A percentile compares a stretch with the other conserved stretches of the same genome.
Conservation (phyloP, 2,329 filamentous ascomycete species). For the Fusarium hostae region DNA sequence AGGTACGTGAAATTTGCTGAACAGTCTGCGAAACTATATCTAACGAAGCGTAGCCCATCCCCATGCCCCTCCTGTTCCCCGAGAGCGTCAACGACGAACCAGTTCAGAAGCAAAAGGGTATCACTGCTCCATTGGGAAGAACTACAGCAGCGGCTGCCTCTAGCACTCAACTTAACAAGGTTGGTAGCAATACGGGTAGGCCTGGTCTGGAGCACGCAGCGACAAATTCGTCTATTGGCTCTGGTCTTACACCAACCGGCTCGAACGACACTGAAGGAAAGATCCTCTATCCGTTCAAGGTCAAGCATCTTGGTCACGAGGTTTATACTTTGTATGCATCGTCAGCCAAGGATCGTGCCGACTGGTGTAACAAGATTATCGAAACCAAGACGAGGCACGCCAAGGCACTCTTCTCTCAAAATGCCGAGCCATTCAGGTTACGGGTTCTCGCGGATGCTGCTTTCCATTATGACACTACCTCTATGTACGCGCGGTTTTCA, state of each 20-base stretch:
- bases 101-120: constrained; percentile 83
- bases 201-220: constrained; percentile 74
- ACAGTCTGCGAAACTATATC: neutral
- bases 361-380: constrained; percentile 95
- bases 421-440: constrained; percentile 93
- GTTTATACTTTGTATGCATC: constrained; percentile 91
- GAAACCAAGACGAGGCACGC: constrained; percentile 96
- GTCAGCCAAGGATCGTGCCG: constrained; percentile 76
- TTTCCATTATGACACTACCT: constrained; percentile 80
- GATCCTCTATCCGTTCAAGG: constrained; percentile 91
- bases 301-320: constrained; percentile 95
- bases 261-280: constrained; percentile 80
- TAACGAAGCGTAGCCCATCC: constrained; percentile 73
- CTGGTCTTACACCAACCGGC: constrained; percentile 56
- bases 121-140: constrained; percentile 70
- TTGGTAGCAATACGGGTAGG: constrained; percentile 62
- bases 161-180: constrained; percentile 67
- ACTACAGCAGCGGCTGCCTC: constrained; percentile 71
- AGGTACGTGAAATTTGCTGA: constrained; percentile 64
- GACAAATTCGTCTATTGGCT: constrained; percentile 73
- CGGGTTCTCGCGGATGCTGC: constrained; percentile 92
- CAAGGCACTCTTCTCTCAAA: constrained; percentile 86
- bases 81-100: constrained; percentile 94
- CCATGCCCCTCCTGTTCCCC: constrained; percentile 93
- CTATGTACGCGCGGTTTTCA: constrained; percentile 67